Conservation (phyloP, 2,329 filamentous ascomycete genomes). For the Emericellopsis atlantica region DNA sequence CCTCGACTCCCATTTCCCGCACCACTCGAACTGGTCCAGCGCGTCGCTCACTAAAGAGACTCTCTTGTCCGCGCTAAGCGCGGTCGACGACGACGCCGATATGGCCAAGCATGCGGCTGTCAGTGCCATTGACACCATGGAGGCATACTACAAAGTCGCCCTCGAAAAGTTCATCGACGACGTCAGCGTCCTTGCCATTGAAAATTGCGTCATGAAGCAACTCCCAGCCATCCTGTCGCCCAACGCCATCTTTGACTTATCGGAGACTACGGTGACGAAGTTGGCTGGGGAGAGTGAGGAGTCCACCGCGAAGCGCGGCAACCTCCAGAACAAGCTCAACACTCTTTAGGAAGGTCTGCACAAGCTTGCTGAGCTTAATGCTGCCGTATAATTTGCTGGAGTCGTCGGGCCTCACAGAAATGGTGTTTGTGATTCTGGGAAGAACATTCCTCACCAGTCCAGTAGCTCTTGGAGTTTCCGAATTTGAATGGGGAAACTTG, state of each 20-base stretch:
- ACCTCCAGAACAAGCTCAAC: not conserved
- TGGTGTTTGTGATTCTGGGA: too few species aligned
- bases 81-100: constrained; percentile 11
- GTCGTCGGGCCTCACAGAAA: too few species aligned
- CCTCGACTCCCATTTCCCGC: constrained; percentile 5
- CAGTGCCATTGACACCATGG: constrained; percentile 19
- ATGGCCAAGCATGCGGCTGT: constrained; percentile 17
- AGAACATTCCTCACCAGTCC: too few species aligned
- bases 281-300: constrained; percentile 3
- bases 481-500: too few species aligned
- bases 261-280: constrained; percentile 3
- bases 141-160: constrained; percentile 25
- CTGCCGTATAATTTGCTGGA: too few species aligned
- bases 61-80: too few species aligned
- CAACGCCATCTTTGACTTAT: constrained; percentile 6
- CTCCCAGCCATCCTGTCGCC: constrained; percentile 10
- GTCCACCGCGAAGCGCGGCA: not conserved
- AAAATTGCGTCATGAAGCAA: constrained; percentile 14
- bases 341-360: not conserved
- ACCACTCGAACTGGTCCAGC: constrained; percentile 8
- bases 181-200: constrained; percentile 16
- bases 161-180: constrained; percentile 18
- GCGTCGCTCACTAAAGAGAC: constrained; percentile 9
- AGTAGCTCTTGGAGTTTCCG: too few species aligned
- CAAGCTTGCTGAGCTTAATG: not conserved